Evolutionary conservation across 805 yeast genomes (phyloP).

Genomic region (Candida piceae): DNA sequence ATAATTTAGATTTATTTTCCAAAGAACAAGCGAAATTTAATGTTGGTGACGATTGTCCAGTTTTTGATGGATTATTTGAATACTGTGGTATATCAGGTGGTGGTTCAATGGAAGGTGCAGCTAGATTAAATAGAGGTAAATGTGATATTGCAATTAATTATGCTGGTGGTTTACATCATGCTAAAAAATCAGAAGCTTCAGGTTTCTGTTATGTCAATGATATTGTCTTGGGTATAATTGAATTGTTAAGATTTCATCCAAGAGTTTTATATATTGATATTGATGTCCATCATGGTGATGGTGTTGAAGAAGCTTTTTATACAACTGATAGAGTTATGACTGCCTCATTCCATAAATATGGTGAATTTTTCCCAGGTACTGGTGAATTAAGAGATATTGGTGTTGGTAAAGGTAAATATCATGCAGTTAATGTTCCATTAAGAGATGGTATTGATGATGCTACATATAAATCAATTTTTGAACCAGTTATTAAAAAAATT

Average conservation of each 20-base stretch:
- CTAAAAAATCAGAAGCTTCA: constrained; percentile 82
- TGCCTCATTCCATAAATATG: constrained; percentile 85
- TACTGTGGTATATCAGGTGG: constrained; percentile 81
- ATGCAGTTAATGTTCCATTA: constrained; percentile 80
- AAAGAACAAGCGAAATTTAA: constrained; percentile 89
- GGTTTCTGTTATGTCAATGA: constrained; percentile 92
- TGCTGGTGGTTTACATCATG: constrained; percentile 93
- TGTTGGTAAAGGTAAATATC: constrained; percentile 77
- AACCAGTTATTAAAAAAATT: constrained; percentile 75
- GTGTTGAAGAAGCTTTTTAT: constrained; percentile 91
- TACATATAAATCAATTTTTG: constrained; percentile 77
- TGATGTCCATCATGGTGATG: constrained; percentile 93
- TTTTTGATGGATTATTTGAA: constrained; percentile 72
- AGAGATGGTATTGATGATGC: constrained; percentile 94
- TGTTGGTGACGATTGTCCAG: constrained; percentile 93
- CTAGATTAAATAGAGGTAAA: constrained; percentile 72
- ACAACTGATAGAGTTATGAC: constrained; percentile 91
- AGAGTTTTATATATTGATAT: constrained; percentile 85
- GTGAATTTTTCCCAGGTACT: constrained; percentile 91
- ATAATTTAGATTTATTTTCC: constrained; percentile 78
- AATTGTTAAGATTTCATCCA: constrained; percentile 75
- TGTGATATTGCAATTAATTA: constrained; percentile 90
- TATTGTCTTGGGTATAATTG: constrained; percentile 78
- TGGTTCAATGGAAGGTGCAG: constrained; percentile 86
- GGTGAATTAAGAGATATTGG: constrained; percentile 85